Percentiles rank a stretch among this genome's conserved stretches.
Conservation (phyloP, 352 stramenopile genomes). For the Globisporangium mamillatum region DNA sequence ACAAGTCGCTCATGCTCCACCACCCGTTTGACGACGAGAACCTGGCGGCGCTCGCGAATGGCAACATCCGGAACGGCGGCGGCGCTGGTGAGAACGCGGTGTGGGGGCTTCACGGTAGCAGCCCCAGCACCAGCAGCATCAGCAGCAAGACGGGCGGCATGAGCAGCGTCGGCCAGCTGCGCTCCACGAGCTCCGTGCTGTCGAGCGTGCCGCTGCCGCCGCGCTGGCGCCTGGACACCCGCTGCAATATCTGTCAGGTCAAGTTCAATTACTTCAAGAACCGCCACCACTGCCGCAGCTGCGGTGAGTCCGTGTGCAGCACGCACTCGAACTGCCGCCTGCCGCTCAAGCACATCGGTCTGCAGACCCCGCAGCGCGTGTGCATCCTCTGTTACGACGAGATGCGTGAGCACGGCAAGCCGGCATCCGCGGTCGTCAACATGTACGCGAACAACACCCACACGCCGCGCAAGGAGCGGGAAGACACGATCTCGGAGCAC, state of each 20-base stretch:
- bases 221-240: conserved; percentile 69
- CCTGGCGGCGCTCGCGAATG: not conserved
- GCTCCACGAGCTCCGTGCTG: conserved; percentile 34
- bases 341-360: conserved; percentile 53
- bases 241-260: conserved; percentile 80
- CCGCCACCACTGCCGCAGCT: conserved; percentile 88
- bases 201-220: conserved; percentile 45
- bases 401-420: conserved; percentile 66
- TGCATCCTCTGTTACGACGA: conserved; percentile 83
- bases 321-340: conserved; percentile 74
- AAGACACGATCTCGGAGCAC: not conserved
- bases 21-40: conserved; percentile 10
- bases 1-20: conserved; percentile 32
- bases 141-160: conserved; percentile 7
- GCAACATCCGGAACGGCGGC: not conserved
- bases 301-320: conserved; percentile 81
- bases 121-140: not conserved
- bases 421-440: conserved; percentile 68
- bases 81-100: not conserved
- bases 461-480: not conserved
- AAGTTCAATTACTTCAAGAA: conserved; percentile 88
- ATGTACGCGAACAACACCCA: conserved; percentile 31
- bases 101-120: conserved; percentile 10
- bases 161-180: conserved; percentile 22
- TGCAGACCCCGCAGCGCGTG: conserved; percentile 64